Conservation (phyloP, 345 rosid genomes). For the Brassica incana region DNA sequence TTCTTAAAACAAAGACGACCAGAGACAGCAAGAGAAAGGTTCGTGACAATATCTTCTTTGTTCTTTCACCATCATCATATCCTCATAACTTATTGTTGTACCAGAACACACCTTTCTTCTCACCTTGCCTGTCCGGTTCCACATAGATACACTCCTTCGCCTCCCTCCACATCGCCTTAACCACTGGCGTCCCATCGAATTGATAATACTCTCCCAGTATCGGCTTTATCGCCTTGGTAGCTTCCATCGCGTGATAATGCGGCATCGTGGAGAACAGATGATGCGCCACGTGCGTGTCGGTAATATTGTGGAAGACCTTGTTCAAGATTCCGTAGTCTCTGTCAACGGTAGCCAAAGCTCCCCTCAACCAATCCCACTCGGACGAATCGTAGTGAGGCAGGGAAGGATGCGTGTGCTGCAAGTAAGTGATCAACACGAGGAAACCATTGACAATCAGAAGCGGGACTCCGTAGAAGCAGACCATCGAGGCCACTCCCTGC, state of each 20-base stretch:
- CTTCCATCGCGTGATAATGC: slow-evolving; percentile 89
- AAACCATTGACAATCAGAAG: slow-evolving; percentile 66
- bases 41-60: not conserved
- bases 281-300: slow-evolving; percentile 88
- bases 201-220: slow-evolving; percentile 78
- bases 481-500: slow-evolving; percentile 63
- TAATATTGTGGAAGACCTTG: slow-evolving; percentile 80
- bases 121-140: slow-evolving; percentile 62
- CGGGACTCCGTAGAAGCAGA: slow-evolving; percentile 69
- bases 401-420: slow-evolving; percentile 90
- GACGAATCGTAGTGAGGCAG: slow-evolving; percentile 81
- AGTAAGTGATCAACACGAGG: slow-evolving; percentile 68
- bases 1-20: slow-evolving; percentile 28
- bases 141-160: slow-evolving; percentile 87
- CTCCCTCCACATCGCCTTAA: slow-evolving; percentile 82
- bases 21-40: slow-evolving; percentile 13
- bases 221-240: slow-evolving; percentile 84
- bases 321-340: slow-evolving; percentile 83
- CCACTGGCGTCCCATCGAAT: slow-evolving; percentile 67
- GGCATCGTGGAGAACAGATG: slow-evolving; percentile 90
- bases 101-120: slow-evolving; percentile 80
- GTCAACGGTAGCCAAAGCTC: slow-evolving; percentile 83
- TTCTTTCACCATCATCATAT: slow-evolving; percentile 9
- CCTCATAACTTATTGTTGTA: slow-evolving; percentile 61
- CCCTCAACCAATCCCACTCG: slow-evolving; percentile 92